Percentiles rank a stretch among this genome's conserved stretches.
Conservation (phyloP, 208 protist species). For the Leishmania turanica region DNA sequence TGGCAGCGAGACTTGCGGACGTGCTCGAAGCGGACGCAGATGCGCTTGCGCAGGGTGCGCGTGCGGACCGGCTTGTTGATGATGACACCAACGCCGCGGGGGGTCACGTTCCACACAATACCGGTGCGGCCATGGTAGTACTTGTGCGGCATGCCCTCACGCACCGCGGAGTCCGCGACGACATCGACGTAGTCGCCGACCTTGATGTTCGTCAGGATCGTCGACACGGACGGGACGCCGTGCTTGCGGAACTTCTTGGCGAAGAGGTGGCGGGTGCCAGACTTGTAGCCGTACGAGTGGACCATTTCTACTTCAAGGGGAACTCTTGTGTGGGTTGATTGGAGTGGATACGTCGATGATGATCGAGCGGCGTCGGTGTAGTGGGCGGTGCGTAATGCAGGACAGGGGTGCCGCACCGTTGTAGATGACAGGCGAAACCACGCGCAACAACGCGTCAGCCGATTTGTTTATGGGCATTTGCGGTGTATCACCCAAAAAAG, state of each 20-base stretch:
- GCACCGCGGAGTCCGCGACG: constrained; percentile 97
- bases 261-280: constrained; percentile 98
- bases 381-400: not conserved
- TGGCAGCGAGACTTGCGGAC: constrained; percentile 94
- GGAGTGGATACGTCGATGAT: constrained; percentile 1
- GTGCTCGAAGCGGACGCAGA: constrained; percentile 99
- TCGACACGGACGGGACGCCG: constrained; percentile 92
- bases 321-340: constrained; percentile 3
- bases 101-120: constrained; percentile 99
- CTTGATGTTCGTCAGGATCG: constrained; percentile 97
- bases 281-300: constrained; percentile 97
- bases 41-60: constrained; percentile 99
- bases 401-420: not conserved
- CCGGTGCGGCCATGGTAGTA: constrained; percentile 99
- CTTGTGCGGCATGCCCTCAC: constrained; percentile 99
- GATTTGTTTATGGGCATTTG: not conserved
- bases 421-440: not conserved
- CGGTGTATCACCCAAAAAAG: not conserved
- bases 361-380: not conserved
- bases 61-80: constrained; percentile 99
- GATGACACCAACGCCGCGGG: constrained; percentile 98
- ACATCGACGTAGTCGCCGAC: constrained; percentile 99
- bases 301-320: constrained; percentile 54
- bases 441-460: not conserved
- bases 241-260: constrained; percentile 97